Evolutionary conservation across 2,329 filamentous ascomycete genomes (phyloP).

Genomic region (Triangularia verruculosa): DNA sequence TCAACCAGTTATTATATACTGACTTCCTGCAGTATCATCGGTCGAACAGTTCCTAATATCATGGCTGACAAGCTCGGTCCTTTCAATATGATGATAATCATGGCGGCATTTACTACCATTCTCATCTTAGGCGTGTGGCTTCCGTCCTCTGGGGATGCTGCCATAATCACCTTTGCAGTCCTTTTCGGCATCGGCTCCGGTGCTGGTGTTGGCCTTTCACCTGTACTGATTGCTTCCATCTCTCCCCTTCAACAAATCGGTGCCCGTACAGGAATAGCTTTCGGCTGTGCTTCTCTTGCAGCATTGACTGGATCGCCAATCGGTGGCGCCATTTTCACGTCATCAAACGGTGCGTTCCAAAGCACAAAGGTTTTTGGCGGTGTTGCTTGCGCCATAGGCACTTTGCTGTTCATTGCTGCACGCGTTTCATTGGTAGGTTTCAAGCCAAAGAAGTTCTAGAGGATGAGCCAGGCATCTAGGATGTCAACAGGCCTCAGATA

Average conservation of each 20-base stretch:
- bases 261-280: conserved; percentile 13
- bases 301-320: conserved; percentile 16
- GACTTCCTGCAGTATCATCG: not conserved
- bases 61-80: conserved; percentile 16
- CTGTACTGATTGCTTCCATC: conserved; percentile 7
- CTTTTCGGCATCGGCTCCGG: conserved; percentile 13
- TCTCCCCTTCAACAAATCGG: conserved; percentile 14
- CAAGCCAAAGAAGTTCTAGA: not conserved
- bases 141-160: not conserved
- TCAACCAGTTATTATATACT: not conserved
- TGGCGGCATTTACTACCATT: conserved; percentile 6
- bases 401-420: not conserved
- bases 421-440: not conserved
- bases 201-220: conserved; percentile 11
- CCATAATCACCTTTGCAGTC: conserved; percentile 7
- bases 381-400: not conserved
- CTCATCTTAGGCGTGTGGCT: conserved; percentile 10
- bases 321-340: conserved; percentile 12
- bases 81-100: conserved; percentile 13
- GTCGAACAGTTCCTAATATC: conserved; percentile 10
- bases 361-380: not conserved
- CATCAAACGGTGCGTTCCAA: not conserved
- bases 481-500: too few species aligned
- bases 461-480: not conserved
- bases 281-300: conserved; percentile 11